A percentile compares a stretch with the other conserved stretches of the same genome.
Conservation (phyloP, 2,329 filamentous ascomycete genomes). For the Colletotrichum gloeosporioides region DNA sequence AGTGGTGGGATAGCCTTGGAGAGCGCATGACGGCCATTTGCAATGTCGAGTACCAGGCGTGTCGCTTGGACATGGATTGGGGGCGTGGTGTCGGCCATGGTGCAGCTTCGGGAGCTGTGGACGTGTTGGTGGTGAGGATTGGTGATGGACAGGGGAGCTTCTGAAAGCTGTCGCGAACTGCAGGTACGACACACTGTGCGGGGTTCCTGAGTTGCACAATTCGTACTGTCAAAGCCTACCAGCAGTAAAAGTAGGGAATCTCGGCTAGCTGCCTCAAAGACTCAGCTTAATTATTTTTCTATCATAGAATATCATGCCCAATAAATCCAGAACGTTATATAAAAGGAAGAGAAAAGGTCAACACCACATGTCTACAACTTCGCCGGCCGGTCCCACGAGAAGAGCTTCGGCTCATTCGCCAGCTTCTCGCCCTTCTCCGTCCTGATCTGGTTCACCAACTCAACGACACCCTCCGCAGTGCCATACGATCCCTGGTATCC, state of each 20-base stretch:
- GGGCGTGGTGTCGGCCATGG: constrained; percentile 19
- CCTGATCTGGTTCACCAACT: constrained; percentile 69
- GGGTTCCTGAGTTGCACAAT: neutral
- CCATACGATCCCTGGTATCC: constrained; percentile 77
- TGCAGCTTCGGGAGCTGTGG: constrained; percentile 2
- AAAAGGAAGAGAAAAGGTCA: neutral
- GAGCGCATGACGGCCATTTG: constrained; percentile 53
- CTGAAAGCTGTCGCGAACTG: constrained; percentile 18
- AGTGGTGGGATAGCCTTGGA: constrained; percentile 60
- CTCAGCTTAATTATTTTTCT: neutral
- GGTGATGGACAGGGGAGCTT: constrained; percentile 13
- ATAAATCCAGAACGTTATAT: neutral
- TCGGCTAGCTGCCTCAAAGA: neutral
- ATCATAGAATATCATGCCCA: neutral
- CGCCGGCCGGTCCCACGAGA: constrained; percentile 24
- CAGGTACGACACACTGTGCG: constrained; percentile 6
- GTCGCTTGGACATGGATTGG: constrained; percentile 9
- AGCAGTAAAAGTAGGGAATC: neutral
- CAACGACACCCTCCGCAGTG: constrained; percentile 69
- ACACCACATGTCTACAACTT: neutral
- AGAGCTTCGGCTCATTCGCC: constrained; percentile 33
- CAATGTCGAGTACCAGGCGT: constrained; percentile 44
- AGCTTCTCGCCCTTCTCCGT: constrained; percentile 32
- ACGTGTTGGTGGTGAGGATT: neutral
- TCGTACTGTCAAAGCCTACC: neutral